Evolutionary conservation across 192 early-diverging fungal genomes (phyloP).

Genomic region (Gamsiella multidivaricata): DNA sequence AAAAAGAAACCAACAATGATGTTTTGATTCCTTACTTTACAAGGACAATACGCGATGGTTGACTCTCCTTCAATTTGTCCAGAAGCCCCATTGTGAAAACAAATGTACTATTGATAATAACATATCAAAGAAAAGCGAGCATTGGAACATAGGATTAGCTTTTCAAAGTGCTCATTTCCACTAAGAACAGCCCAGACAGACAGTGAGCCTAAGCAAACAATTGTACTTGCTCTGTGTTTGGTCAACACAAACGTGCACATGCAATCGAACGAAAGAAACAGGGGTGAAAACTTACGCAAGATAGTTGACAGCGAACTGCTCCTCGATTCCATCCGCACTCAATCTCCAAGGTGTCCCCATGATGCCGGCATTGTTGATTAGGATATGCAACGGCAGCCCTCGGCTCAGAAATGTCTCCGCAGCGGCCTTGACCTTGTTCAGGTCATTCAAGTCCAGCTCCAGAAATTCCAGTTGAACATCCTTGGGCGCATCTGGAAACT

Average conservation of each 20-base stretch:
- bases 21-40: conserved; percentile 16
- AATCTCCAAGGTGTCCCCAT: conserved; percentile 3
- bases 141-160: no score
- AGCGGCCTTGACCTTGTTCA: conserved; percentile 9
- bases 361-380: conserved; percentile 26
- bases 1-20: no score
- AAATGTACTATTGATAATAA: conserved; percentile 20
- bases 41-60: conserved; percentile 23
- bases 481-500: background rate
- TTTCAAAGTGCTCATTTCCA: no score
- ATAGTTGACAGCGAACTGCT: conserved; percentile 58
- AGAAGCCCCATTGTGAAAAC: conserved; percentile 21
- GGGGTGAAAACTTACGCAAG: conserved; percentile 36
- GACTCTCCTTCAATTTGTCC: background rate
- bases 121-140: no score
- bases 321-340: conserved; percentile 51
- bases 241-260: background rate
- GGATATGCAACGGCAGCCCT: conserved; percentile 58
- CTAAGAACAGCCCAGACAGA: no score
- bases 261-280: no score
- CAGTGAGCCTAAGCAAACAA: no score
- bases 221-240: background rate
- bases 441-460: conserved; percentile 22
- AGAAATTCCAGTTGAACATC: conserved; percentile 25
- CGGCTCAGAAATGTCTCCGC: conserved; percentile 46